These are phyloP conservation scores for Huiozyma naganishii DNA, from an alignment of 805 yeast genomes.

Conservation along the genomic window DNA sequence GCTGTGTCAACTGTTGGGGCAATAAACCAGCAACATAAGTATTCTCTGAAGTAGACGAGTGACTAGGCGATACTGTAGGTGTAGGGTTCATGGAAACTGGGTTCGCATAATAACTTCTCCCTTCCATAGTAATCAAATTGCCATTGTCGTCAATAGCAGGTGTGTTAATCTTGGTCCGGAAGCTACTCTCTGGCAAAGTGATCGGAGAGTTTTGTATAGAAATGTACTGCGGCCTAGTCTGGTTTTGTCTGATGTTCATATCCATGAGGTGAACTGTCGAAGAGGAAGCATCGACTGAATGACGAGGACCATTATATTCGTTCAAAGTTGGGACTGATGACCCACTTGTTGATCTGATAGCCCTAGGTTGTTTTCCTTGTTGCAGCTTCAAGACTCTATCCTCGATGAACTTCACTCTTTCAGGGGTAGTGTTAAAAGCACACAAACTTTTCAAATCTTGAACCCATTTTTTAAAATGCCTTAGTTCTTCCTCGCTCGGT, in stretches of 20 bases:
- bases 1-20: no score
- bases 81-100: neutral
- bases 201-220: slow-evolving; percentile 13
- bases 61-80: slow-evolving; percentile 6
- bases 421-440: slow-evolving; percentile 35
- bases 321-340: neutral
- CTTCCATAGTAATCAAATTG: slow-evolving; percentile 25
- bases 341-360: neutral
- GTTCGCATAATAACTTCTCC: slow-evolving; percentile 6
- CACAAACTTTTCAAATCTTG: slow-evolving; percentile 44
- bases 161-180: slow-evolving; percentile 21
- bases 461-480: slow-evolving; percentile 42
- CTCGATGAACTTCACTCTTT: slow-evolving; percentile 40
- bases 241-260: slow-evolving; percentile 1
- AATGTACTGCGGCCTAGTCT: slow-evolving; percentile 19
- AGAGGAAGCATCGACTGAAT: neutral
- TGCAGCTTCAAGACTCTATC: slow-evolving; percentile 23
- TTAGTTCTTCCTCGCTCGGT: slow-evolving; percentile 34
- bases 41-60: slow-evolving; percentile 4
- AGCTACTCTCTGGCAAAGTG: slow-evolving; percentile 1
- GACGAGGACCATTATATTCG: neutral
- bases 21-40: neutral
- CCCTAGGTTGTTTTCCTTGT: slow-evolving; percentile 3
- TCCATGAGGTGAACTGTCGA: slow-evolving; percentile 2
- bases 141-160: slow-evolving; percentile 31